Percentiles rank a stretch among this genome's conserved stretches.
Conservation (phyloP, 2,329 filamentous ascomycete genomes). For the Alternaria burnsii region DNA sequence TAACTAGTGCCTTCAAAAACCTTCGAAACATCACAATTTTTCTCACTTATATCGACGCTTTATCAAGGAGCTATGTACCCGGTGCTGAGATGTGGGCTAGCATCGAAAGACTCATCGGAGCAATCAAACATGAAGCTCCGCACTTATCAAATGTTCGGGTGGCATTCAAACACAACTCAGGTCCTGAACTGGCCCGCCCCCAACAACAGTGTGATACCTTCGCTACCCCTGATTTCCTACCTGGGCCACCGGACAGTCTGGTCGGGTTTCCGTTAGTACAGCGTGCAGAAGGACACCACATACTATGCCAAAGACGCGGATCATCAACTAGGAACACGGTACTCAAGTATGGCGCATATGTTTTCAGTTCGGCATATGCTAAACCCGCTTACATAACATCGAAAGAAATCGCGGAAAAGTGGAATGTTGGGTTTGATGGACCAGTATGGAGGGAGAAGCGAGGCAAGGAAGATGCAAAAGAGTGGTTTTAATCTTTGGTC, state of each 20-base stretch:
- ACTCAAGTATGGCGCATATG: neutral
- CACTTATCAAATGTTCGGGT: neutral
- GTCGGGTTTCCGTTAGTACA: neutral
- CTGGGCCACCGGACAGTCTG: neutral
- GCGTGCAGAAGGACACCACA: neutral
- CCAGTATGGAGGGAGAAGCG: neutral
- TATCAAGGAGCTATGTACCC: neutral
- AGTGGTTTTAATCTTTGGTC: neutral
- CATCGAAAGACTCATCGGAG: neutral
- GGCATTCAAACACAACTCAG: neutral
- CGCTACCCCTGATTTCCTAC: neutral
- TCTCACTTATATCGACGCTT: neutral
- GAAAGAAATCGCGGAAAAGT: neutral
- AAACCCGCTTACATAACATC: neutral
- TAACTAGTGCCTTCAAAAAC: neutral
- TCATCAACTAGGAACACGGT: neutral
- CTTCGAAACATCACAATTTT: neutral
- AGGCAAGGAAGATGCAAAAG: neutral
- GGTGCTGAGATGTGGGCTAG: neutral
- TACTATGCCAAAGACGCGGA: neutral
- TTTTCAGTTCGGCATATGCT: neutral
- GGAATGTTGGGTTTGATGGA: neutral
- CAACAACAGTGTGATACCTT: neutral
- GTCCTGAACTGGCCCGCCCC: neutral
- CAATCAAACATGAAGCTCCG: neutral